These are phyloP conservation scores for Sclerotinia spermophila DNA, from an alignment of 2,329 filamentous ascomycete species.

Conservation along the genomic window DNA sequence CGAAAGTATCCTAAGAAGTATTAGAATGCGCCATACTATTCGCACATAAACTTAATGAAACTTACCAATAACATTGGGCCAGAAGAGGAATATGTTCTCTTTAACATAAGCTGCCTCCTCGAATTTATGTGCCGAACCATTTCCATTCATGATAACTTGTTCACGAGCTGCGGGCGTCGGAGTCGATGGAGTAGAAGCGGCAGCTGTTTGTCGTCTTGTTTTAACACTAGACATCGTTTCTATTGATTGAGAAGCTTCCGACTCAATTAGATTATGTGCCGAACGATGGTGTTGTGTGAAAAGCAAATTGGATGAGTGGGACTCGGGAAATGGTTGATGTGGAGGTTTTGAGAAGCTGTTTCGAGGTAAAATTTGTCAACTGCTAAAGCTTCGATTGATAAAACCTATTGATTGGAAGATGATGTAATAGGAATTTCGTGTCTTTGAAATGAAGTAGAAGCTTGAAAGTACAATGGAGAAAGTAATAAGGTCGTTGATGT, in stretches of 20 bases:
- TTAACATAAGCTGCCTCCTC: conserved; percentile 40
- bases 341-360: conserved; percentile 7
- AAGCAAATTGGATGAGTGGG: neutral
- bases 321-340: neutral
- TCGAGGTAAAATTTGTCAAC: neutral
- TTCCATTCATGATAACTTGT: conserved; percentile 43
- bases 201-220: conserved; percentile 36
- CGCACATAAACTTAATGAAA: conserved; percentile 47
- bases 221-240: conserved; percentile 35
- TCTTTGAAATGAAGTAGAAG: neutral
- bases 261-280: neutral
- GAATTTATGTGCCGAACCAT: conserved; percentile 41
- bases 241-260: conserved; percentile 19
- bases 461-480: neutral
- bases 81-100: conserved; percentile 81
- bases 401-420: neutral
- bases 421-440: neutral
- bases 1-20: conserved; percentile 64
- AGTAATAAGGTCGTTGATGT: neutral
- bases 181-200: conserved; percentile 32
- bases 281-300: neutral
- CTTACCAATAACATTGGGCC: conserved; percentile 77
- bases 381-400: neutral
- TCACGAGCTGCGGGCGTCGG: conserved; percentile 30
- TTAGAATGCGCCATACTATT: conserved; percentile 21